Evolutionary conservation across 352 stramenopile species (phyloP), one percentile per base, ranked within the genome.

Genomic region (Phytopythium vexans): DNA sequence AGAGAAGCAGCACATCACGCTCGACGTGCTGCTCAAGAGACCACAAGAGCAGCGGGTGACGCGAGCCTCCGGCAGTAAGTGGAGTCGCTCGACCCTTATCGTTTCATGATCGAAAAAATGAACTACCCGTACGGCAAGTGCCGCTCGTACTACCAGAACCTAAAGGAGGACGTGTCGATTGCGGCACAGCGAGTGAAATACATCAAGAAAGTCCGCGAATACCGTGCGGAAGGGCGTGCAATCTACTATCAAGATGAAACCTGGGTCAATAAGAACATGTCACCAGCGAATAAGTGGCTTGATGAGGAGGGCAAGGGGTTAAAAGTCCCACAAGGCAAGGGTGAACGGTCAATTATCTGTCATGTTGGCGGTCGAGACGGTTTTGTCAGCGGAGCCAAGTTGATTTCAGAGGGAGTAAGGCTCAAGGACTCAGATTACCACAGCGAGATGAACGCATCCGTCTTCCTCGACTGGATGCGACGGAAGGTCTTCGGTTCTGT

Each of bases 391-490:
- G 51, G 51, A 15, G 54, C 52, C 6, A 48, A 47, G 16, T 40
- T 70, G 1, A 66, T 70, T 70, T 66, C 31, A 34, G 58, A 10
- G 63, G 58, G 0, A 49, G 8, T 7, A 66, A 71, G 38, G 15
- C 49, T 71, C 9, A 59, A 66, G 32, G 52, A 66, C 12, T 54
- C 62, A n/a, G 56, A 70, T 14, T 70, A 62, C 31, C 56, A 64
- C 53, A 64, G 39, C 12, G 58, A 70, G 36, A 70, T 70, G 48
- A 70, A 66, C 37, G 15, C 52, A 14, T 27, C 21, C 14, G 51
- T 70, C 0, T 60, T 66, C 32, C 15, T 54, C 6, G 58, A 66
- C 16, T 70, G 54, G 52, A 33, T 70, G 3, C 46, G 62, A 37
- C 54, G 49, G 27, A 45, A 46, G 2, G 50, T 65, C 3, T 34